Base-by-base conservation (phyloP, 192 early-diverging fungal genomes). In the Obelidium mucronatum region DNA sequence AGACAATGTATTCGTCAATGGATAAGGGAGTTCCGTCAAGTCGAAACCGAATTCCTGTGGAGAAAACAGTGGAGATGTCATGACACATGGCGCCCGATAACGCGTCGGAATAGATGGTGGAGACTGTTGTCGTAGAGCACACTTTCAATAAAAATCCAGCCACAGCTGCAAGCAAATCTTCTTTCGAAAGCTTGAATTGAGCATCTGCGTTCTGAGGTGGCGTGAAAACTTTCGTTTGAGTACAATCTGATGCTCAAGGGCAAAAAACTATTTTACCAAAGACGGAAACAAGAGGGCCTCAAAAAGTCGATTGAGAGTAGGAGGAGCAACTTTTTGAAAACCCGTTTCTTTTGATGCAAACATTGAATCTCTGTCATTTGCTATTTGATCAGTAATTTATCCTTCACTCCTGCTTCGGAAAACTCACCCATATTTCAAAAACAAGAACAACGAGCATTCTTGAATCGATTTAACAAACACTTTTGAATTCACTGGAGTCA, bases 401-500 rank as follows among this genome's bases (percentile, higher is more conserved):
- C n/a, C n/a, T n/a, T n/a, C n/a, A n/a, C n/a, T n/a, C n/a, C n/a
- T n/a, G n/a, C n/a, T n/a, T n/a, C n/a, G n/a, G n/a, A n/a, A n/a
- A n/a, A n/a, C n/a, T 54, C 58, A 78, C 77, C 77, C 69, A 35
- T 40, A 53, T 51, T 62, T 71, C 59, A 74, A 28, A 13, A 74
- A 3, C 22, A 79, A 74, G 40, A 56, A 93, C 17, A 89, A 74
- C 19, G 84, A 63, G 70, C 92, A 94, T 77, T 94, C 92, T 40
- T 79, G 34, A 75, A 92, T 92, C 6, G 91, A 79, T 37, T 90
- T 81, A 26, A 93, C 37, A 35, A 93, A 90, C 8, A 85, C 37
- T 0, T 69, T 56, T 1, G 85, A 82, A 55, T 82, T 85, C 30
- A 58, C 69, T 55, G 56, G 78, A 39, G 90, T 88, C 68, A 91